Conservation (phyloP, 345 rosid genomes). For the Hypericum perforatum region DNA sequence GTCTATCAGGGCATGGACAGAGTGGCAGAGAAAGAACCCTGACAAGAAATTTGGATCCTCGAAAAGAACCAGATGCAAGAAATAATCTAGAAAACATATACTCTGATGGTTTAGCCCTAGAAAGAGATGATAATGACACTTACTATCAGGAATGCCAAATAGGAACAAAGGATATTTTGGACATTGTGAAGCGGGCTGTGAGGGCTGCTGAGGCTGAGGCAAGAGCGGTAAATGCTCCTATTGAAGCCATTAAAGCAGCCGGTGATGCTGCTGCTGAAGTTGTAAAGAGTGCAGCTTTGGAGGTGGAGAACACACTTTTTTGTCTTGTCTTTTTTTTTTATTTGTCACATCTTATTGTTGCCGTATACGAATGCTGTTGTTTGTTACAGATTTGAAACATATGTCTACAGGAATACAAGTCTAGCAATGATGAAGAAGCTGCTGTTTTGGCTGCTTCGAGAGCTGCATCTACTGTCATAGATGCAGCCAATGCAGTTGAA, state of each 20-base stretch:
- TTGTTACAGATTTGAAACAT: conserved; percentile 3
- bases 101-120: conserved; percentile 32
- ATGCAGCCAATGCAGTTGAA: conserved; percentile 74
- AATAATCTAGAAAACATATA: conserved; percentile 28
- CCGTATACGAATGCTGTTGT: not conserved
- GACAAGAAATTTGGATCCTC: conserved; percentile 39
- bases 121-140: conserved; percentile 66
- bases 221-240: conserved; percentile 70
- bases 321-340: not conserved
- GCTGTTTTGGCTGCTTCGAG: conserved; percentile 79
- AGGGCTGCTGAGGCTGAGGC: conserved; percentile 97
- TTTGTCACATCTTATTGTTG: not conserved
- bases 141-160: conserved; percentile 68
- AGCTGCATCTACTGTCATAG: conserved; percentile 88
- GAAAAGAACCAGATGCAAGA: conserved; percentile 43
- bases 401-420: conserved; percentile 49
- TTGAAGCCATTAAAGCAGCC: conserved; percentile 85
- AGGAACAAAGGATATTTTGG: conserved; percentile 68
- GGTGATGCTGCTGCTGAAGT: conserved; percentile 94
- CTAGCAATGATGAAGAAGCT: conserved; percentile 70
- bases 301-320: conserved; percentile 32
- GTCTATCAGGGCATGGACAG: conserved; percentile 38
- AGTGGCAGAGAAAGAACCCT: conserved; percentile 41
- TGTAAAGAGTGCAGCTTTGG: conserved; percentile 84
- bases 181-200: conserved; percentile 72